These are phyloP conservation scores for Rhodomyrtus psidioides DNA, from an alignment of 441 rosid species.

Conservation along the genomic window DNA sequence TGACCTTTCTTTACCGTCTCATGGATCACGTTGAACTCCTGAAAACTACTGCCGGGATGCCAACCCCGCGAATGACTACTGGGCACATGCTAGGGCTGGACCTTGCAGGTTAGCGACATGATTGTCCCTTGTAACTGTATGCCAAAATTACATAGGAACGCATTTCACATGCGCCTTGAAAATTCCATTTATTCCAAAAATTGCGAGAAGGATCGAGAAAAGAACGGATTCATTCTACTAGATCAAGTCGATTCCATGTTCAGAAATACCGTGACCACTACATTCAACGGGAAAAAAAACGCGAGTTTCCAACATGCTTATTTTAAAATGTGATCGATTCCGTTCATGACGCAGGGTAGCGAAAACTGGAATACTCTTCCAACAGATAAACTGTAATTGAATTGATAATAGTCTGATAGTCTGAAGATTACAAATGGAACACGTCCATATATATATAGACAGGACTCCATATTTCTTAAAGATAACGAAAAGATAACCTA, in stretches of 20 bases:
- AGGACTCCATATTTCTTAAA: too few relatives aligned
- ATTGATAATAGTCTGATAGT: too few relatives aligned
- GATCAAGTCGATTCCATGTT: background rate
- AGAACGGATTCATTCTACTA: background rate
- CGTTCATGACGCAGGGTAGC: too few relatives aligned
- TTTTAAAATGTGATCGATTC: background rate
- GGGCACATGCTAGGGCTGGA: background rate
- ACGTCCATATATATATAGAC: too few relatives aligned
- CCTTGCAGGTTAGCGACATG: background rate
- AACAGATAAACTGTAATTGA: too few relatives aligned
- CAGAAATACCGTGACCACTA: background rate
- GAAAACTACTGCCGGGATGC: background rate
- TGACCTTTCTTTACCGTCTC: background rate
- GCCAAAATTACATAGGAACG: background rate
- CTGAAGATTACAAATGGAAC: too few relatives aligned
- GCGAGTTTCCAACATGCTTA: fast-evolving
- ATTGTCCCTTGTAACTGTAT: background rate
- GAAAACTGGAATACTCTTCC: too few relatives aligned
- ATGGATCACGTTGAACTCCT: background rate
- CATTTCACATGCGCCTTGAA: background rate
- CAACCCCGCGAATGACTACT: background rate
- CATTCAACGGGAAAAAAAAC: background rate
- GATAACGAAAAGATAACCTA: too few relatives aligned
- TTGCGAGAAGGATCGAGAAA: background rate
- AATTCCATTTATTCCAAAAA: background rate